These are phyloP conservation scores for Anethum foeniculum DNA, from an alignment of 140 eudicot genomes.

Conservation along the genomic window DNA sequence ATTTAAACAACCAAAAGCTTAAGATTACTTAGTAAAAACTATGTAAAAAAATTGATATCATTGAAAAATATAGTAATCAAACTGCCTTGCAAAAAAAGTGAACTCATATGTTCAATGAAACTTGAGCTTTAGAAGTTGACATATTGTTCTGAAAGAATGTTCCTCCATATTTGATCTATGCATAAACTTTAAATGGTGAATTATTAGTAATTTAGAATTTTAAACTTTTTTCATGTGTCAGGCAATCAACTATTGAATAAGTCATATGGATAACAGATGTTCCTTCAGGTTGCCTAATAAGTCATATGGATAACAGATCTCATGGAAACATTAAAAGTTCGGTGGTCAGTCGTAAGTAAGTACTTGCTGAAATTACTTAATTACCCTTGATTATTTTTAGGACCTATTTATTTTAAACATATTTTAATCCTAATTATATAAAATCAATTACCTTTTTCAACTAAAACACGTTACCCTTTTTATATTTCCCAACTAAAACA, in stretches of 20 bases:
- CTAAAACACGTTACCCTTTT: too few relatives aligned
- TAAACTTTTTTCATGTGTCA: neutral
- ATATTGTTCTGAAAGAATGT: neutral
- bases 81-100: neutral
- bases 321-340: too few relatives aligned
- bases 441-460: too few relatives aligned
- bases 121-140: neutral
- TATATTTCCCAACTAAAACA: too few relatives aligned
- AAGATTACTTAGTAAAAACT: neutral
- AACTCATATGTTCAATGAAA: neutral
- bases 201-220: neutral
- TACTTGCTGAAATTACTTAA: too few relatives aligned
- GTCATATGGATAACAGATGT: neutral
- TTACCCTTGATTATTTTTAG: too few relatives aligned
- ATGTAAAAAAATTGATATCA: neutral
- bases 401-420: too few relatives aligned
- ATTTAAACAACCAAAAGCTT: conserved; percentile 6
- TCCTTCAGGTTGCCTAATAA: too few relatives aligned
- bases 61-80: neutral
- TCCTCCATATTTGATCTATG: neutral
- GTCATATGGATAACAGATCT: too few relatives aligned
- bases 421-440: too few relatives aligned
- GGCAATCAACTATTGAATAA: neutral
- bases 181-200: neutral
- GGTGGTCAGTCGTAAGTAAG: too few relatives aligned